phyloP scores from a whole-genome alignment of 108 stramenopile species.

The Nitzschia sp. region DNA sequence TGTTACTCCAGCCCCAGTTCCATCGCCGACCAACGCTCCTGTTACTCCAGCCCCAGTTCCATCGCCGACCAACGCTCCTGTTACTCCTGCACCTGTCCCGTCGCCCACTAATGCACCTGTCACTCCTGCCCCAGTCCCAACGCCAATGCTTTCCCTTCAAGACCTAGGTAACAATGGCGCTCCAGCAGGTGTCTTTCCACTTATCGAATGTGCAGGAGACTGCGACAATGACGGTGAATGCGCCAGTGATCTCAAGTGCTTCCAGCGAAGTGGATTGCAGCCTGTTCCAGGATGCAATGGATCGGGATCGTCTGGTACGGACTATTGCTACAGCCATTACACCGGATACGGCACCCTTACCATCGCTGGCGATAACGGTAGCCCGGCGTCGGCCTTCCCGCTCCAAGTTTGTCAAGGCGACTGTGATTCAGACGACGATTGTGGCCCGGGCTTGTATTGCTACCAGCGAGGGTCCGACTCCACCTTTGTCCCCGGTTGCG shows the following conservation, averaged over 20 bases:
- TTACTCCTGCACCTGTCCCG: no score
- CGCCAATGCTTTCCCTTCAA: not conserved
- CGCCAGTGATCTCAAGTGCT: slow-evolving; percentile 33
- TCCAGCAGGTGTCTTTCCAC: slow-evolving; percentile 23
- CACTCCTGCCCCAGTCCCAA: no score
- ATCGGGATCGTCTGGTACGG: slow-evolving; percentile 29
- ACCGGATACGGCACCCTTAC: not conserved
- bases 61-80: slow-evolving; percentile 17
- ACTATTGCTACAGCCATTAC: slow-evolving; percentile 34
- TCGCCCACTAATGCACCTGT: no score
- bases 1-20: no score
- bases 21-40: slow-evolving; percentile 36
- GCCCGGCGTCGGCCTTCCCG: slow-evolving; percentile 18
- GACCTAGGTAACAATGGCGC: not conserved
- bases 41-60: slow-evolving; percentile 47
- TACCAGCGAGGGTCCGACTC: not conserved
- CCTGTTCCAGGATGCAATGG: slow-evolving; percentile 55
- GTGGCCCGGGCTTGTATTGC: slow-evolving; percentile 18
- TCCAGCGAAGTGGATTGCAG: slow-evolving; percentile 26
- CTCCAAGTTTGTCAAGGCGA: slow-evolving; percentile 30
- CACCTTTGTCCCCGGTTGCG: not conserved
- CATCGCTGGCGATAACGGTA: not conserved
- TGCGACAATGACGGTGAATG: slow-evolving; percentile 49
- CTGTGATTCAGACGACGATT: slow-evolving; percentile 27
- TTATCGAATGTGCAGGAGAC: slow-evolving; percentile 46